Percentiles rank a stretch among this genome's conserved stretches.
These are phyloP conservation scores for Trichophaea hybrida DNA, from an alignment of 2,329 filamentous ascomycete genomes.

Conservation along the genomic window DNA sequence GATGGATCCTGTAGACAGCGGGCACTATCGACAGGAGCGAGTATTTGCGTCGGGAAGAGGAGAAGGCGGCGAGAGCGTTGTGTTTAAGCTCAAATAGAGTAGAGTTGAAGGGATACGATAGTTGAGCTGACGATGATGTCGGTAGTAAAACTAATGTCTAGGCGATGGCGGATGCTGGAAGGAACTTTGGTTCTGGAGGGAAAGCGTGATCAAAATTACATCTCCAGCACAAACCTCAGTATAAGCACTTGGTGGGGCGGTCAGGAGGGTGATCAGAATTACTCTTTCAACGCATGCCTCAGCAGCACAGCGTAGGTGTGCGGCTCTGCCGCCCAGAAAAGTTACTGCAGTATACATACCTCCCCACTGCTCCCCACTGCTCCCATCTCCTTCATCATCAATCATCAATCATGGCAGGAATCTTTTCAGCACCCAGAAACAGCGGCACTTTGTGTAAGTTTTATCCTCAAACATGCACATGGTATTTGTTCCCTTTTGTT, in stretches of 20 bases:
- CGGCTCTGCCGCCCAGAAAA: slow-evolving; percentile 4
- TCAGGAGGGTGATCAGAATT: background rate
- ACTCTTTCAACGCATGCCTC: background rate
- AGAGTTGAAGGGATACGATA: no score
- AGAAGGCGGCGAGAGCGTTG: background rate
- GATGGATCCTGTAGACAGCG: background rate
- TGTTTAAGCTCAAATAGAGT: no score
- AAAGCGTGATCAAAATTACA: no score
- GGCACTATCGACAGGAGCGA: background rate
- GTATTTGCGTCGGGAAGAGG: background rate
- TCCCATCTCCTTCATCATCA: background rate
- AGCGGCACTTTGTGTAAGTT: slow-evolving; percentile 68
- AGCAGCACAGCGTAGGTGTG: background rate
- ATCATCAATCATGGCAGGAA: slow-evolving; percentile 58
- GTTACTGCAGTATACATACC: background rate
- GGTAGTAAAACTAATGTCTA: no score
- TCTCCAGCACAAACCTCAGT: no score
- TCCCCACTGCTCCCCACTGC: background rate
- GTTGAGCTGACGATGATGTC: no score
- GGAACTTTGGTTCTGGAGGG: no score
- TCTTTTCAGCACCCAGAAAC: slow-evolving; percentile 91
- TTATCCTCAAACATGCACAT: background rate
- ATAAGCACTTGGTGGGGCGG: no score
- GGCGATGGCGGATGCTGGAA: no score
- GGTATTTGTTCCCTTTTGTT: background rate